A percentile compares a stretch with the other conserved stretches of the same genome.
These are phyloP conservation scores for Dentipellis sp. DNA, from an alignment of 768 basidiomycete species.

Conservation along the genomic window DNA sequence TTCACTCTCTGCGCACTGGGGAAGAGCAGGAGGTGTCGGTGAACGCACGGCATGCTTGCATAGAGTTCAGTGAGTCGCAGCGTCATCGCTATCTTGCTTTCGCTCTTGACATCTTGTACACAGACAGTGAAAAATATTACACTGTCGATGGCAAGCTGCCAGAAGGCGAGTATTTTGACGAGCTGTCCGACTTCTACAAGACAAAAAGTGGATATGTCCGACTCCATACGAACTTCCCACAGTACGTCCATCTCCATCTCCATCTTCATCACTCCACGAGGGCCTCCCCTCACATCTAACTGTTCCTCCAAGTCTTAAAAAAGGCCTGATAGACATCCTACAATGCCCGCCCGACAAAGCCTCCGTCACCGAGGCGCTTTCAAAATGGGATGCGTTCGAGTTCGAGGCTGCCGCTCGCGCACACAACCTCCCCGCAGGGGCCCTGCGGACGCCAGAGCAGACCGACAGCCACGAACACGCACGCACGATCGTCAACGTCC, in stretches of 20 bases:
- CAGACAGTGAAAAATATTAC: conserved; percentile 46
- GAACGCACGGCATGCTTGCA: conserved; percentile 44
- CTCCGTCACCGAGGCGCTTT: conserved; percentile 6
- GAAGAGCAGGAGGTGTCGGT: conserved; percentile 39
- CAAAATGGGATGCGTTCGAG: conserved; percentile 8
- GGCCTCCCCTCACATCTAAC: conserved; percentile 5
- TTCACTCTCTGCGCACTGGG: conserved; percentile 38
- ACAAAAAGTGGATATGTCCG: conserved; percentile 47
- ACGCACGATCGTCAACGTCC: conserved; percentile 26
- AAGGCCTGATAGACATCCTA: conserved; percentile 12
- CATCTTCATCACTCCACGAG: neutral
- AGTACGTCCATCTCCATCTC: conserved; percentile 26
- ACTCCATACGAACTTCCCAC: conserved; percentile 58
- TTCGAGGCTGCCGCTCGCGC: conserved; percentile 8
- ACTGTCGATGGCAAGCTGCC: conserved; percentile 31
- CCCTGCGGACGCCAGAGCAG: conserved; percentile 33
- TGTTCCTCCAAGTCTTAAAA: conserved; percentile 19
- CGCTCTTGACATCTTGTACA: neutral
- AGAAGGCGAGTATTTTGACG: conserved; percentile 30
- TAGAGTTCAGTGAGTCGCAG: conserved; percentile 39
- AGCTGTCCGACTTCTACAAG: conserved; percentile 41
- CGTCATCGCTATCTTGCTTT: neutral
- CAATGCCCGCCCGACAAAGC: conserved; percentile 8
- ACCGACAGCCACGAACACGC: conserved; percentile 46
- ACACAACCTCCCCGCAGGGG: conserved; percentile 9